Conservation (phyloP, 2,329 filamentous ascomycete species). For the Colletotrichum filicis region DNA sequence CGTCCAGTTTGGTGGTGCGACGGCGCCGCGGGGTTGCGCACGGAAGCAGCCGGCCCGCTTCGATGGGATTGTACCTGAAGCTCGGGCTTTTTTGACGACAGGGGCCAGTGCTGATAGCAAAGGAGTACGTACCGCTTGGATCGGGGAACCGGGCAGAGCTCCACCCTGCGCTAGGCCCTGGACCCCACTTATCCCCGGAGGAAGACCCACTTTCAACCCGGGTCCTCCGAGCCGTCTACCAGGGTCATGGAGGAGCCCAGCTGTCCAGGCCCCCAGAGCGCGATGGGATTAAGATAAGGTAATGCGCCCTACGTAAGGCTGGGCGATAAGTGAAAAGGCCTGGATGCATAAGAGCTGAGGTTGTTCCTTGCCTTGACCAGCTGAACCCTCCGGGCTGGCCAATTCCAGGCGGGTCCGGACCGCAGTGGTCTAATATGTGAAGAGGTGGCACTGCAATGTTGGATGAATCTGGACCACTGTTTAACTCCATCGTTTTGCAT, state of each 20-base stretch:
- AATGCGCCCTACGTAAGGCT: not conserved
- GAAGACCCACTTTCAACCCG: not conserved
- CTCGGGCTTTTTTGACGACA: not conserved
- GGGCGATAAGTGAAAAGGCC: not conserved
- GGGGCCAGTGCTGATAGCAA: not conserved
- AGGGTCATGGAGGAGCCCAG: not conserved
- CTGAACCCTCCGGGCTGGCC: not conserved
- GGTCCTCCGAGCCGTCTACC: not conserved
- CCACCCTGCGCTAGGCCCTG: not conserved
- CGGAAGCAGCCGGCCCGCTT: conserved; percentile 21
- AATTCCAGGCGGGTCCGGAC: not conserved
- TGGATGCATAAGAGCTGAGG: not conserved
- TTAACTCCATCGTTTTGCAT: no score
- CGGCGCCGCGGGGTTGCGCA: conserved; percentile 11
- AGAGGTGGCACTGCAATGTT: not conserved
- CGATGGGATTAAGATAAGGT: not conserved
- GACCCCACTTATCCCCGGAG: not conserved
- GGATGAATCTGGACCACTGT: not conserved
- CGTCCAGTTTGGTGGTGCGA: conserved; percentile 10
- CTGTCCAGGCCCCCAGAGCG: no score
- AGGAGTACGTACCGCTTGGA: not conserved
- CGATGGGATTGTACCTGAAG: not conserved
- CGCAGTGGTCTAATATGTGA: conserved; percentile 1
- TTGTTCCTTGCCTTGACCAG: not conserved
- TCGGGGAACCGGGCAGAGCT: not conserved